Base-by-base conservation (phyloP, 345 rosid genomes). In the Dipteronia sinensis region DNA sequence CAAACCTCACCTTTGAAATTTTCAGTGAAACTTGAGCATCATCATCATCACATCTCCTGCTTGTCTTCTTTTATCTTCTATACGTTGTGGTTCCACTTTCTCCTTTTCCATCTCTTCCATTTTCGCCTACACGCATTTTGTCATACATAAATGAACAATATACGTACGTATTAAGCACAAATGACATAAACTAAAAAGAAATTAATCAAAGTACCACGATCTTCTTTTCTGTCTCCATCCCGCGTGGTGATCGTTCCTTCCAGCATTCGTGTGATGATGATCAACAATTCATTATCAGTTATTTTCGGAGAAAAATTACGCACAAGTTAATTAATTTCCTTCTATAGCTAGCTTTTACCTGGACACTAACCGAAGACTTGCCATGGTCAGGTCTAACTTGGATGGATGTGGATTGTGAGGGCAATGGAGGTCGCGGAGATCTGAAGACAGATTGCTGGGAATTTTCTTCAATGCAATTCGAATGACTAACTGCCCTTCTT, bases 1-100 rank as follows among this genome's bases (percentile, higher is more conserved):
- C 38, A 34, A 34, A 34, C 38, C 38, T 34, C 38, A 34, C 38
- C 38, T 34, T 34, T 0, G 91, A 74, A 80, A 96, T 96, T 42
- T 49, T 49, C 16, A 12, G 16, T 2, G 17, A 49, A 49, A 49
- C 17, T 49, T 12, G 17, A 49, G 10, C 16, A 49, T 13, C 55
- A 49, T 3, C 55, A 49, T 49, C 55, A 34, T 34, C 38, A 34
- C 38, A 34, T 34, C 38, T 34, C 38, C 38, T 34, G 38, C 38
- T 34, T 0, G 6, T 34, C 38, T 34, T 34, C 38, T 34, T 34
- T 34, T 34, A 34, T 34, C 38, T 34, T 34, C 15, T 4, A 12
- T 13, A 15, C 16, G 27, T 31, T 27, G 47, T 13, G 10, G 9
- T 27, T 17, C 27, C 29, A 20, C 34, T 42, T 11, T 55, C 49